Evolutionary conservation across 257 asterid species (phyloP).

Genomic region (Voacanga thouarsii): DNA sequence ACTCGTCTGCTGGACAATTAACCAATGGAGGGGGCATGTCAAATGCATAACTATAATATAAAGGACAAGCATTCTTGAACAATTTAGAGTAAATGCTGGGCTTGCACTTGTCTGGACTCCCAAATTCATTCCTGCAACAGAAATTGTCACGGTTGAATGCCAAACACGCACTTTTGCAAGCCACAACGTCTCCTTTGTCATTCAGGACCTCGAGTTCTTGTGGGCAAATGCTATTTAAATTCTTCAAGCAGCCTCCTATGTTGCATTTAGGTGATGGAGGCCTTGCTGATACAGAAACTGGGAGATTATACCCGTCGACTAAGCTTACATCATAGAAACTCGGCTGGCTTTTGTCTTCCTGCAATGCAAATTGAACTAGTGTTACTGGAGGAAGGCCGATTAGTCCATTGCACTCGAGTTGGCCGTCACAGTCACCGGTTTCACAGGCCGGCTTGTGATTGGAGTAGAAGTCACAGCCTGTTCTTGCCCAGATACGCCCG

Average conservation of each 20-base stretch:
- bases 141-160: conserved; percentile 60
- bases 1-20: conserved; percentile 52
- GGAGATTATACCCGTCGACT: conserved; percentile 81
- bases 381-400: conserved; percentile 81
- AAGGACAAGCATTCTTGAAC: conserved; percentile 75
- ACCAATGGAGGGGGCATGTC: conserved; percentile 61
- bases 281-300: conserved; percentile 46
- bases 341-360: conserved; percentile 42
- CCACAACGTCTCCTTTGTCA: conserved; percentile 51
- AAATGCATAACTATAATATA: conserved; percentile 63
- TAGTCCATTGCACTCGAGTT: conserved; percentile 54
- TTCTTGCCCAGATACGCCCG: conserved; percentile 90
- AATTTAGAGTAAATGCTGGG: conserved; percentile 57
- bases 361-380: conserved; percentile 53
- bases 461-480: conserved; percentile 54
- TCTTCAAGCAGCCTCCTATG: conserved; percentile 50
- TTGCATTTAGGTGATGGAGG: conserved; percentile 29
- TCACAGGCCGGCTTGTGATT: conserved; percentile 47
- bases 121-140: conserved; percentile 69
- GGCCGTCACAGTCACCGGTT: conserved; percentile 79
- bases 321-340: conserved; percentile 70
- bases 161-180: conserved; percentile 82
- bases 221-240: conserved; percentile 51
- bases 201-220: conserved; percentile 47
- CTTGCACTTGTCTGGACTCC: conserved; percentile 60